These are phyloP conservation scores for Colletotrichum sp. DNA, from an alignment of 2,329 filamentous ascomycete species.

Conservation along the genomic window DNA sequence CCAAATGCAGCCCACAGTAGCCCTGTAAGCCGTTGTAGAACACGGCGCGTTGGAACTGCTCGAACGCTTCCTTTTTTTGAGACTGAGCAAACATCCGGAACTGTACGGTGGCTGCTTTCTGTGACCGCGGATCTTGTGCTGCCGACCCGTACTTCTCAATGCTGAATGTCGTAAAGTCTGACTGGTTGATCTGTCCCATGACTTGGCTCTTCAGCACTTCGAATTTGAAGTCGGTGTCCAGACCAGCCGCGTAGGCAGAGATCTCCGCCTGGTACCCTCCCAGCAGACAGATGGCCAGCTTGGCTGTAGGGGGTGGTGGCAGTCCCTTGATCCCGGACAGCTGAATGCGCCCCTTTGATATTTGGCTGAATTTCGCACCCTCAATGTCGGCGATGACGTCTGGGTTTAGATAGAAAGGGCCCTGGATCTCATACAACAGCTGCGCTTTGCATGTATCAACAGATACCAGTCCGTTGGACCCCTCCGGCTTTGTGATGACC, in stretches of 20 bases:
- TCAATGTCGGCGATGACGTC: constrained; percentile 49
- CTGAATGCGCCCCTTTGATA: constrained; percentile 35
- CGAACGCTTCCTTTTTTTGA: constrained; percentile 22
- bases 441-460: constrained; percentile 44
- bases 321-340: constrained; percentile 40
- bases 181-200: constrained; percentile 23
- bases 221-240: constrained; percentile 30
- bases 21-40: constrained; percentile 35
- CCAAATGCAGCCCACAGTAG: constrained; percentile 35
- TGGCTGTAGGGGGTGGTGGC: constrained; percentile 42
- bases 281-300: constrained; percentile 39
- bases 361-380: constrained; percentile 37
- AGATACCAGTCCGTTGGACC: constrained; percentile 40
- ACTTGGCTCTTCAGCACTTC: constrained; percentile 29
- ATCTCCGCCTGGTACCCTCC: constrained; percentile 42
- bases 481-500: constrained; percentile 38
- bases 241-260: constrained; percentile 24
- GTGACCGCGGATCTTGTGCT: constrained; percentile 27
- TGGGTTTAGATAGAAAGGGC: constrained; percentile 50
- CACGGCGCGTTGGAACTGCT: constrained; percentile 23
- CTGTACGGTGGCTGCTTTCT: constrained; percentile 42
- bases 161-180: constrained; percentile 29
- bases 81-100: constrained; percentile 45
- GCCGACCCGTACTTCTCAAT: constrained; percentile 32
- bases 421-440: constrained; percentile 54